Conservation (phyloP, 1,284 basidiomycete genomes). For the Pterulicium gracile region DNA sequence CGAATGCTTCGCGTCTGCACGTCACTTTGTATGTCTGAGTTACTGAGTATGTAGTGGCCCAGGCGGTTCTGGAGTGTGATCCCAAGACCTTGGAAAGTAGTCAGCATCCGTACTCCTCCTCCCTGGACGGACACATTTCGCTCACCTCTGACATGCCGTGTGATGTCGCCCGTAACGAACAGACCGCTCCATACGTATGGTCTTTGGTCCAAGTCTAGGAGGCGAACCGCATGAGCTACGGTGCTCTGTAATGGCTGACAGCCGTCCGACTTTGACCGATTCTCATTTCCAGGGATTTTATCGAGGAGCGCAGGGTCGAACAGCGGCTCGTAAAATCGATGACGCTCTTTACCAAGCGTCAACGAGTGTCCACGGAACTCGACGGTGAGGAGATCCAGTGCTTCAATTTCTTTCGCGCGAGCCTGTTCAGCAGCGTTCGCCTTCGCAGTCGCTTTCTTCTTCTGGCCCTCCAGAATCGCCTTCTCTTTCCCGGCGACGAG, state of each 20-base stretch:
- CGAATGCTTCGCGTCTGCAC: slow-evolving; percentile 61
- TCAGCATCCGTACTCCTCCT: slow-evolving; percentile 5
- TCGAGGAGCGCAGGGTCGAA: slow-evolving; percentile 60
- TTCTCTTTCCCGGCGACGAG: slow-evolving; percentile 74
- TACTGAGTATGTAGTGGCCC: slow-evolving; percentile 55
- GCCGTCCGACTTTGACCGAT: slow-evolving; percentile 20
- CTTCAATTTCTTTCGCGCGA: slow-evolving; percentile 70
- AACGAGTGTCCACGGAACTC: slow-evolving; percentile 64
- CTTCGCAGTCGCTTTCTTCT: slow-evolving; percentile 65
- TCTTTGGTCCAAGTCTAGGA: slow-evolving; percentile 53
- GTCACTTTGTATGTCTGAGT: slow-evolving; percentile 54
- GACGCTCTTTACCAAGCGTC: slow-evolving; percentile 77
- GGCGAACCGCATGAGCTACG: slow-evolving; percentile 47
- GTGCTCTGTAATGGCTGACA: slow-evolving; percentile 48
- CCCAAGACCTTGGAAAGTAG: slow-evolving; percentile 39
- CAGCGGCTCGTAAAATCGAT: slow-evolving; percentile 85
- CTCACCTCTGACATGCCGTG: slow-evolving; percentile 68
- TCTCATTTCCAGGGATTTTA: slow-evolving; percentile 13
- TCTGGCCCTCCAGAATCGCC: slow-evolving; percentile 73
- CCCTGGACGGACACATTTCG: slow-evolving; percentile 8
- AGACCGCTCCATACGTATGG: slow-evolving; percentile 73
- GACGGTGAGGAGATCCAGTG: slow-evolving; percentile 68
- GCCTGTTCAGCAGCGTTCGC: slow-evolving; percentile 72
- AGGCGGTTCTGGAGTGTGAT: slow-evolving; percentile 70
- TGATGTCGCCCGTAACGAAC: slow-evolving; percentile 76